Base-by-base conservation (phyloP, 805 yeast species). In the Ogataea methylovora region DNA sequence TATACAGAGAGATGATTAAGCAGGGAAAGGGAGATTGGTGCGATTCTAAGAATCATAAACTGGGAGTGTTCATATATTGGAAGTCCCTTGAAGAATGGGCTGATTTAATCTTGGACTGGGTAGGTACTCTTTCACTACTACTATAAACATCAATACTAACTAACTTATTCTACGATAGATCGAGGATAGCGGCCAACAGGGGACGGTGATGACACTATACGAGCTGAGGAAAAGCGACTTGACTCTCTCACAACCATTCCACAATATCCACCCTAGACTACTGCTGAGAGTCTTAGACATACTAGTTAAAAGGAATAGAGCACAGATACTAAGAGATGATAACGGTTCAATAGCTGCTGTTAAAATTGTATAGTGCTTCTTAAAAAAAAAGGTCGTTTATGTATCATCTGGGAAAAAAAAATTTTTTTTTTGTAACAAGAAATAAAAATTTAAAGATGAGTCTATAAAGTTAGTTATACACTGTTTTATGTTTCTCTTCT, bases 161-260 rank as follows among this genome's bases (percentile, higher is more conserved):
- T 10, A n/a, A n/a, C n/a, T n/a, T n/a, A 15, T n/a, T n/a, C n/a
- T 11, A 10, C 26, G 6, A 25, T 30, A 40, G 47, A 39, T 76
- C n/a, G 88, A 83, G 35, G 61, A 65, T 15, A 73, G 90, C 0
- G 95, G 95, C 0, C 95, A 86, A 49, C 61, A 69, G 35, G 84
- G 84, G 5, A 65, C 80, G 1, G 80, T 90, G 2, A 59, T 90
- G 33, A 90, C 97, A 0, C 56, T 87, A 12, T 87, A 84, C 54
- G 97, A 90, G 56, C 54, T 90, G 24, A 64, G 79, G 0, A 71
- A 74, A 37, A 80, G 84, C 34, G 90, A 82, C 29, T 56, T 71
- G 34, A 71, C 74, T 2, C 38, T 53, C 2, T 63, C 67, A 5
- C 75, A 77, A 47, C 80, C 72, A 29, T 78, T 88, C 45, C 67